Base-by-base conservation (phyloP, 2,329 filamentous ascomycete species). In the Colletotrichum sidae region DNA sequence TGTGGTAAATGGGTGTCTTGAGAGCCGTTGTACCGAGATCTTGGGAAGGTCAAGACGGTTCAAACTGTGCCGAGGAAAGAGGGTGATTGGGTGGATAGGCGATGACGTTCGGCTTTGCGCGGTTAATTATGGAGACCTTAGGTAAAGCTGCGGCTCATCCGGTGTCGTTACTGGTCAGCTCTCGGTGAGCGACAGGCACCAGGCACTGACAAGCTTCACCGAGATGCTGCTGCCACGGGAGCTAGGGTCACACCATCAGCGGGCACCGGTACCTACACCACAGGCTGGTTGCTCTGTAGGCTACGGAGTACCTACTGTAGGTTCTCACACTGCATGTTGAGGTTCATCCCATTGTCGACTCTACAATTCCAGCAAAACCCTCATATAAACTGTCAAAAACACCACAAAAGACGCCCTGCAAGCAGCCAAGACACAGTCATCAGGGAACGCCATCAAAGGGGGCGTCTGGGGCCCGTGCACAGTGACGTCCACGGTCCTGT, bases 91-190 rank as follows among this genome's bases (percentile, higher is more conserved):
- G 62, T 65, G 62, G 53, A 55, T 50, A 15, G 39, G 58, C 63
- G 15, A 66, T 66, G 63, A 66, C 63, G 63, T 66, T 66, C 58
- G 58, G 63, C 42, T 66, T 63, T 49, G 33, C 52, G 56, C 63
- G 63, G 63, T 60, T 63, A 66, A 56, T 54, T 66, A 3, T 56
- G 62, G 62, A 37, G 62, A 62, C 45, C 33, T 38, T 39, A 11
- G 34, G 8, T 2, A 8, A 45, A 46, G 6, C 6, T 11, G 38
- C 51, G 55, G 55, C 4, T 1, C 10, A 37, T 11, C 8, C 35
- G 2, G 6, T 3, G 10, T n/a, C 11, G 49, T 6, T 55, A 25
- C 11, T n/a, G 13, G 10, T 11, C n/a, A 12, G 25, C 3, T 47
- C 9, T 39, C 33, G 45, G 33, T 46, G 25, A 58, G 12, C 55